Conservation (phyloP, 116 monocot species). For the Phalaenopsis hybrid region DNA sequence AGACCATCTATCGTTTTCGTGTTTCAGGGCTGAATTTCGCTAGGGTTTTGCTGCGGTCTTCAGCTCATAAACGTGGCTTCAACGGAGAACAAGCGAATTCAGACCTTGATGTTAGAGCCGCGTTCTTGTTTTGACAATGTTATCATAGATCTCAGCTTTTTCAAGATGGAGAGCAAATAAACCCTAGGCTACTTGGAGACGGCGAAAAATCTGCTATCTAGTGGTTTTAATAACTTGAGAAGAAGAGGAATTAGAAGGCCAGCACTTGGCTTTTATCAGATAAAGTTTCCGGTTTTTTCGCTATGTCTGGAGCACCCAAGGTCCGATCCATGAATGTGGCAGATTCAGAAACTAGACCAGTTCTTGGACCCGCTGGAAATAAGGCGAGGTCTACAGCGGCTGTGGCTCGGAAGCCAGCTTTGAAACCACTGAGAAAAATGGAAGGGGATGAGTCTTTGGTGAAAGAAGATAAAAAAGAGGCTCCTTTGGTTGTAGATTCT, state of each 20-base stretch:
- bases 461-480: neutral
- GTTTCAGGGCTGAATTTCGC: neutral
- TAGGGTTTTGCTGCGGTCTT: neutral
- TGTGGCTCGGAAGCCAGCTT: slow-evolving; percentile 8
- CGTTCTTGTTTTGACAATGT: neutral
- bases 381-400: slow-evolving; percentile 16
- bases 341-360: slow-evolving; percentile 16
- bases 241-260: neutral
- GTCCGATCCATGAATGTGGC: slow-evolving; percentile 16
- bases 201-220: neutral
- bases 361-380: slow-evolving; percentile 23
- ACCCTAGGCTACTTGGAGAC: neutral
- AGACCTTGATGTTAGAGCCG: neutral
- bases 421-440: slow-evolving; percentile 9
- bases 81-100: neutral
- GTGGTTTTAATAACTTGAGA: neutral
- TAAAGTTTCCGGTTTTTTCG: neutral
- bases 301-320: slow-evolving; percentile 20
- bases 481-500: neutral
- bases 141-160: neutral
- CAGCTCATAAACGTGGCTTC: neutral
- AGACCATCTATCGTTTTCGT: neutral
- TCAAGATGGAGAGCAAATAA: neutral
- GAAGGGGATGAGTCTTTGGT: neutral
- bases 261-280: neutral